Percentiles rank a stretch among this genome's conserved stretches.
phyloP scores from a whole-genome alignment of 1,139 yeast genomes.

The Citeromyces hawaiiensis region DNA sequence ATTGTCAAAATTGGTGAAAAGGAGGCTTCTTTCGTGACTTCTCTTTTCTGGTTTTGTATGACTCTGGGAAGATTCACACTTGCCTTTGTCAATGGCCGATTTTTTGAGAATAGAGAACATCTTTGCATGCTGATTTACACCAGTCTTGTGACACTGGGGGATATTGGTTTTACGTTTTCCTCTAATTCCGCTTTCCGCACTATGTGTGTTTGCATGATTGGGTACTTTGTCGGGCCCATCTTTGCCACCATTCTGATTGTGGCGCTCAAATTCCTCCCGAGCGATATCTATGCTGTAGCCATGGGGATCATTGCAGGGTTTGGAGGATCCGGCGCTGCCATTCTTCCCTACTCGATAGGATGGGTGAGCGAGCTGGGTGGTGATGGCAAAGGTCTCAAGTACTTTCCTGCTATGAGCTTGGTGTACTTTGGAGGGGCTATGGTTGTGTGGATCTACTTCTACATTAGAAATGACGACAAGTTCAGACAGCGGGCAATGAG shows the following conservation, averaged over 20 bases:
- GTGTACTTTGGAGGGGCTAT: constrained; percentile 11
- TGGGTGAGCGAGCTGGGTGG: constrained; percentile 13
- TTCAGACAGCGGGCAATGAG: constrained; percentile 2
- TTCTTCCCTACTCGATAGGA: constrained; percentile 53
- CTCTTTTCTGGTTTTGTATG: constrained; percentile 53
- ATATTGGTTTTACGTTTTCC: constrained; percentile 10
- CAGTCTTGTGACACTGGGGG: constrained; percentile 10
- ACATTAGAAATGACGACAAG: constrained; percentile 7
- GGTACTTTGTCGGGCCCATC: constrained; percentile 66
- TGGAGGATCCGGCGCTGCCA: constrained; percentile 76
- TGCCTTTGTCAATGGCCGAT: constrained; percentile 49
- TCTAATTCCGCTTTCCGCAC: constrained; percentile 13
- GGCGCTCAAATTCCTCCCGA: constrained; percentile 50
- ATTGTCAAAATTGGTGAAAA: constrained; percentile 31
- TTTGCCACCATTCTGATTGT: constrained; percentile 68
- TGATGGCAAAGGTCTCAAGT: constrained; percentile 12
- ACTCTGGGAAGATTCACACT: constrained; percentile 46
- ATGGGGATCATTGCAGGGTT: constrained; percentile 68
- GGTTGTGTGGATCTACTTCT: constrained; percentile 13
- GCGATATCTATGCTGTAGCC: constrained; percentile 48
- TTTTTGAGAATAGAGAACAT: constrained; percentile 29
- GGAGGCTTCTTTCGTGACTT: constrained; percentile 43
- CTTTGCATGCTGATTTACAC: constrained; percentile 32
- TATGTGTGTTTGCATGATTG: constrained; percentile 37
- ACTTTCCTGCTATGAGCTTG: constrained; percentile 13